Percentiles rank a stretch among this genome's conserved stretches.
Evolutionary conservation across 768 basidiomycete species (phyloP).

Genomic region (Lentinula aciculospora): DNA sequence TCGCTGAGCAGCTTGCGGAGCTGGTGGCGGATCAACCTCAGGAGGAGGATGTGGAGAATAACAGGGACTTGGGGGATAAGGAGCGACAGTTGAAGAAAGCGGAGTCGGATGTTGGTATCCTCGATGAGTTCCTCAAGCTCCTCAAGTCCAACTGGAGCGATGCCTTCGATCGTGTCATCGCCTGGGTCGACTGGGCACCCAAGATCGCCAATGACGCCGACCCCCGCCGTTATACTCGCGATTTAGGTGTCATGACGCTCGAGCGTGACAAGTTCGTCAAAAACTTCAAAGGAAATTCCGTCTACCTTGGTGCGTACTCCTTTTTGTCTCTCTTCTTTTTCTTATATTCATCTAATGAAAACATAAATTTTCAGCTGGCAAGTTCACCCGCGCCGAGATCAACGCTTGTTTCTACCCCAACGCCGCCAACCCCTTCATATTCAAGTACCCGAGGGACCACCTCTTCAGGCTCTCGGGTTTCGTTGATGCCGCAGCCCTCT

Average conservation of each 20-base stretch:
- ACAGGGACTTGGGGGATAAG: too few relatives aligned
- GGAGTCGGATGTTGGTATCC: not conserved
- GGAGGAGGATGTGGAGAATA: not conserved
- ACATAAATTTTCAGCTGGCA: not conserved
- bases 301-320: not conserved
- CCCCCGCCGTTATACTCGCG: conserved; percentile 10
- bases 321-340: not conserved
- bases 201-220: conserved; percentile 15
- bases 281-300: not conserved
- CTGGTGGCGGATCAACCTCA: not conserved
- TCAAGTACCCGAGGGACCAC: not conserved
- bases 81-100: not conserved
- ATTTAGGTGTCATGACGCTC: conserved; percentile 5
- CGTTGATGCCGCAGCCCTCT: not conserved
- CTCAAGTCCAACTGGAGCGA: not conserved
- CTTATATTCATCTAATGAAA: not conserved
- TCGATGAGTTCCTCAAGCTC: not conserved
- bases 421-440: not conserved
- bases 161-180: not conserved
- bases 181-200: not conserved
- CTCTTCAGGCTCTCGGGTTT: not conserved
- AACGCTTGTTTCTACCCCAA: not conserved
- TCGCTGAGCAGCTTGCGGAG: not conserved
- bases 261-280: not conserved
- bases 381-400: not conserved